Percentiles rank a stretch among this genome's conserved stretches.
Conservation (phyloP, 352 stramenopile genomes). For the Phytophthora citricola region DNA sequence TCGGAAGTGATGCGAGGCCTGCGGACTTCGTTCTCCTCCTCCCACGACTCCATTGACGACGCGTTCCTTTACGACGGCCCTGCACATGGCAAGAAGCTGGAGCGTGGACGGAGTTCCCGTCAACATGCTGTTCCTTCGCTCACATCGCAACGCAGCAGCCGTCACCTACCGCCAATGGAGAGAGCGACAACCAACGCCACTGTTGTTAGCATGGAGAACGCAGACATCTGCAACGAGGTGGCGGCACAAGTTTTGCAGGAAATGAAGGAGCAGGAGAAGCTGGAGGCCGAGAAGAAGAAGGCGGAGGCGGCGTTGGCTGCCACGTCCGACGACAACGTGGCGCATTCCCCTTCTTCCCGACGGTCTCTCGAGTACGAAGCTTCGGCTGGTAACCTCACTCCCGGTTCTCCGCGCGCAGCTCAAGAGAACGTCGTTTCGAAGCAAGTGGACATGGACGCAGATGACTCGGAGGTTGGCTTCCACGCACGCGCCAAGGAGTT, state of each 20-base stretch:
- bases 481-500: conserved; percentile 55
- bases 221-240: conserved; percentile 45
- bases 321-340: conserved; percentile 22
- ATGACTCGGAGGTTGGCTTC: conserved; percentile 48
- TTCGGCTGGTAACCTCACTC: conserved; percentile 9
- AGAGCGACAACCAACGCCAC: conserved; percentile 31
- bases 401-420: conserved; percentile 20
- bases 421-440: conserved; percentile 51
- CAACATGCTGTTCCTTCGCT: conserved; percentile 10
- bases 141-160: conserved; percentile 33
- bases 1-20: conserved; percentile 52
- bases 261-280: conserved; percentile 51
- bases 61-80: conserved; percentile 49
- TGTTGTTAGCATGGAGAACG: conserved; percentile 39
- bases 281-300: conserved; percentile 42
- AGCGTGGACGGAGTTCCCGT: conserved; percentile 19
- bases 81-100: conserved; percentile 25
- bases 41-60: conserved; percentile 80
- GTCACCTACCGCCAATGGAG: conserved; percentile 13
- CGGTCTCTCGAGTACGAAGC: conserved; percentile 28
- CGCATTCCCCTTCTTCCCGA: conserved; percentile 27
- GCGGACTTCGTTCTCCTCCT: conserved; percentile 60
- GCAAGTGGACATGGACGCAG: conserved; percentile 71
- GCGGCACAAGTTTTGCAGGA: conserved; percentile 57
- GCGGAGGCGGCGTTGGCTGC: conserved; percentile 22